Percentiles rank a stretch among this genome's conserved stretches.
phyloP scores from a whole-genome alignment of 768 basidiomycete genomes.

The Lepiota brunneoincarnata region DNA sequence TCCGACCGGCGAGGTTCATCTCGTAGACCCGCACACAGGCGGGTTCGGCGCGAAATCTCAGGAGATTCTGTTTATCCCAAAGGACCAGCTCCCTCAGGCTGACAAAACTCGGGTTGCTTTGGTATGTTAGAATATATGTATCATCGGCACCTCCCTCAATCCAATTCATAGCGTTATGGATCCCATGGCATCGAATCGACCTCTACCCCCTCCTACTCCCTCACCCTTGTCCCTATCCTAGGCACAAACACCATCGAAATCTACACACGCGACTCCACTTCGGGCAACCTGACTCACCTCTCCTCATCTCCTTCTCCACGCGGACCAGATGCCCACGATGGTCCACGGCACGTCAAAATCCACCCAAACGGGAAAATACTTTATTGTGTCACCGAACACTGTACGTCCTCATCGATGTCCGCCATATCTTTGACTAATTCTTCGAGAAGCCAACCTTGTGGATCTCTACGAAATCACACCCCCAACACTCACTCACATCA shows the following conservation, averaged over 20 bases:
- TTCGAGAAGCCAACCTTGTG: slow-evolving; percentile 38
- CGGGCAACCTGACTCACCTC: slow-evolving; percentile 34
- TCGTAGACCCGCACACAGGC: slow-evolving; percentile 30
- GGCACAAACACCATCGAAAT: slow-evolving; percentile 47
- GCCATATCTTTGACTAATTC: background rate
- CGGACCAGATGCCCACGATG: slow-evolving; percentile 35
- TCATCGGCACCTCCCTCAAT: background rate
- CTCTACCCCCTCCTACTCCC: slow-evolving; percentile 21
- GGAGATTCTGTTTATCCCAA: slow-evolving; percentile 43
- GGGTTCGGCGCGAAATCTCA: slow-evolving; percentile 43
- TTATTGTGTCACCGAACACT: slow-evolving; percentile 53
- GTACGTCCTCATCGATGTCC: slow-evolving; percentile 25
- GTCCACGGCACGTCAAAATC: slow-evolving; percentile 50
- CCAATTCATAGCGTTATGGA: slow-evolving; percentile 38
- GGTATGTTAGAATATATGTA: slow-evolving; percentile 26
- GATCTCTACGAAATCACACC: slow-evolving; percentile 40
- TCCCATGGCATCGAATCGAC: slow-evolving; percentile 52
- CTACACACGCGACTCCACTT: slow-evolving; percentile 31
- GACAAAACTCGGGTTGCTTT: slow-evolving; percentile 51
- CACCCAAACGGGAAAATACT: slow-evolving; percentile 50
- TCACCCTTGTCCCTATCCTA: slow-evolving; percentile 49
- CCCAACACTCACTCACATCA: slow-evolving; percentile 25
- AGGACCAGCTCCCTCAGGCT: slow-evolving; percentile 36
- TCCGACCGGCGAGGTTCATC: slow-evolving; percentile 48
- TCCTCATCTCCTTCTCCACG: slow-evolving; percentile 38